A percentile compares a stretch with the other conserved stretches of the same genome.
Conservation (phyloP, 192 early-diverging fungal species). For the Rhizoclosmatium globosum region DNA sequence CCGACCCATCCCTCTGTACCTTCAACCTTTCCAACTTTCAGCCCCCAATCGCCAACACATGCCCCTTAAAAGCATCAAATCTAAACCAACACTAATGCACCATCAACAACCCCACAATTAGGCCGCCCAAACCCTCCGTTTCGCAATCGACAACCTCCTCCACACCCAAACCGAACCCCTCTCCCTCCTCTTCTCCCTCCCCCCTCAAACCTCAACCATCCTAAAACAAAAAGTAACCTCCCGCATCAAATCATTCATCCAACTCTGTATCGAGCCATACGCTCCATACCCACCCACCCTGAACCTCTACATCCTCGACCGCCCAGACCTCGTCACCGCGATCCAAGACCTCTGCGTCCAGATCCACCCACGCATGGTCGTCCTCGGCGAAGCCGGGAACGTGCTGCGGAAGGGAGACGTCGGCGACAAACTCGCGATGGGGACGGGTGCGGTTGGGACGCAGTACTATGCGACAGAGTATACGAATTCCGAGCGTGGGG, state of each 20-base stretch:
- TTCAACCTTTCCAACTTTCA: too few species aligned
- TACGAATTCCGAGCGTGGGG: neutral
- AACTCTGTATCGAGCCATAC: slow-evolving; percentile 24
- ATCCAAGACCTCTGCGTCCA: slow-evolving; percentile 16
- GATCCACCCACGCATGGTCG: slow-evolving; percentile 22
- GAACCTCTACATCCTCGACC: slow-evolving; percentile 11
- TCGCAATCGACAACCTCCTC: slow-evolving; percentile 36
- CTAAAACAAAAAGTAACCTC: slow-evolving; percentile 30
- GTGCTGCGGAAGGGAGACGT: neutral
- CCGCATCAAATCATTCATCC: slow-evolving; percentile 28
- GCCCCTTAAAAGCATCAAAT: neutral
- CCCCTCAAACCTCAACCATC: slow-evolving; percentile 16
- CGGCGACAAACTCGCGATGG: neutral
- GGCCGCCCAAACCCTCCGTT: slow-evolving; percentile 38
- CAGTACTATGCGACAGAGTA: slow-evolving; percentile 9
- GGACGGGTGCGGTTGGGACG: slow-evolving; percentile 2
- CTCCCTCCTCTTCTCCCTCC: slow-evolving; percentile 15
- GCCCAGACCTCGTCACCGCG: neutral
- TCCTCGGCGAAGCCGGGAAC: slow-evolving; percentile 12
- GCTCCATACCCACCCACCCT: neutral
- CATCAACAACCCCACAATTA: neutral
- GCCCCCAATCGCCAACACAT: neutral
- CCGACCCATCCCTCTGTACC: too few species aligned
- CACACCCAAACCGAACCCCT: slow-evolving; percentile 13
- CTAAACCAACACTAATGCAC: neutral